Evolutionary conservation across 371 early-diverging fungal species (phyloP).

Genomic region (Apophysomyces elegans): DNA sequence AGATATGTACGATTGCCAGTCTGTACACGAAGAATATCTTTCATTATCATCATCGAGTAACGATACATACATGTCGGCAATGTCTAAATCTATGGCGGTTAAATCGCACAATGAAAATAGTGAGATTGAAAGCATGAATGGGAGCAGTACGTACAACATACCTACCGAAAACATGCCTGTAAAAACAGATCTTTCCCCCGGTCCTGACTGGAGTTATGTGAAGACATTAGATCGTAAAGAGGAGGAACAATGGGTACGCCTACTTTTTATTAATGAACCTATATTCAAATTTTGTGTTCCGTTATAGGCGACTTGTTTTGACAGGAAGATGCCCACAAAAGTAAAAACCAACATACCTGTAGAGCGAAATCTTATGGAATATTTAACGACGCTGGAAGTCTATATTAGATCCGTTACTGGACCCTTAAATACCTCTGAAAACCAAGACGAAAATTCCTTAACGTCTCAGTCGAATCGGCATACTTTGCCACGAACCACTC

Average conservation of each 20-base stretch:
- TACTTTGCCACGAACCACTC: not conserved
- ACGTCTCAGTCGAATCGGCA: not conserved
- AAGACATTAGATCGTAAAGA: no score
- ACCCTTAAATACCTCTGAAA: not conserved
- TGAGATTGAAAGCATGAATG: not conserved
- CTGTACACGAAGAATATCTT: not conserved
- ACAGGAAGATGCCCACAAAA: conserved; percentile 2
- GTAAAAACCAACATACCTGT: not conserved
- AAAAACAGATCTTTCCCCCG: not conserved
- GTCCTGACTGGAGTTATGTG: conserved; percentile 12
- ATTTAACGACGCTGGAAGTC: not conserved
- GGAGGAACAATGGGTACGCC: not conserved
- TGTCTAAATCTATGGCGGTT: not conserved
- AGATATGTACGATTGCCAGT: not conserved
- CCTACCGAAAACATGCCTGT: no score
- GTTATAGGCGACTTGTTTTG: not conserved
- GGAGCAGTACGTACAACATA: no score
- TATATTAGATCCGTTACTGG: not conserved
- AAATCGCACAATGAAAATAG: not conserved
- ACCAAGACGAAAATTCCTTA: not conserved
- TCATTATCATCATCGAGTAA: not conserved
- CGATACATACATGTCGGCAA: not conserved
- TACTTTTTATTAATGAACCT: not conserved
- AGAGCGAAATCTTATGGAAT: not conserved
- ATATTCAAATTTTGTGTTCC: not conserved